Evolutionary conservation across 2,329 filamentous ascomycete genomes (phyloP).

Genomic region (Ilyonectria mors-panacis): DNA sequence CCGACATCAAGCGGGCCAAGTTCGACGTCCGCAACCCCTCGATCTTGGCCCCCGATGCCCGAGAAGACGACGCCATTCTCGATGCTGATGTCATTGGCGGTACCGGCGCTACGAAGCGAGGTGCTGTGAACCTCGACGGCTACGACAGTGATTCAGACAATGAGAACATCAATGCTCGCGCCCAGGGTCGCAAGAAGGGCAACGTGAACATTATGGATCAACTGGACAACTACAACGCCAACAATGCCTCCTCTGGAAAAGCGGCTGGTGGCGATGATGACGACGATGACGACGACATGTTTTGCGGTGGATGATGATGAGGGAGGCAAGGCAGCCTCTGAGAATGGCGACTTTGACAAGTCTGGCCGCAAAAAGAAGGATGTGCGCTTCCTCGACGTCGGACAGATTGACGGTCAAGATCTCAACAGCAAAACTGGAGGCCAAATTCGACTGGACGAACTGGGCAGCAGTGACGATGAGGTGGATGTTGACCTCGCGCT

Average conservation of each 20-base stretch:
- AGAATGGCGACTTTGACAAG: constrained; percentile 51
- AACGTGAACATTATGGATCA: constrained; percentile 67
- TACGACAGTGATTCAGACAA: constrained; percentile 96
- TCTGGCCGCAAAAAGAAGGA: constrained; percentile 73
- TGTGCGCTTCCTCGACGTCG: constrained; percentile 72
- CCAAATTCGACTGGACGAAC: constrained; percentile 74
- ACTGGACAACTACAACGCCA: constrained; percentile 68
- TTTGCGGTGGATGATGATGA: constrained; percentile 78
- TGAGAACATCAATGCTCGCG: constrained; percentile 86
- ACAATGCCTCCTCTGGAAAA: constrained; percentile 55
- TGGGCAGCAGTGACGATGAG: constrained; percentile 73
- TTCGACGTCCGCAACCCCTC: constrained; percentile 97
- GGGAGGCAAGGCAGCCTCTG: constrained; percentile 50
- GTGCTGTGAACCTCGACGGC: constrained; percentile 95
- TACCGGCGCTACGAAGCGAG: constrained; percentile 84
- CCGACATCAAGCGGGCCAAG: constrained; percentile 80
- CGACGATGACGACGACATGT: constrained; percentile 77
- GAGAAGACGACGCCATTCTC: constrained; percentile 79
- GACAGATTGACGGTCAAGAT: constrained; percentile 85
- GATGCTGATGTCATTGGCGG: constrained; percentile 95
- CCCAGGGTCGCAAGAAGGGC: constrained; percentile 70
- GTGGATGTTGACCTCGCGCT: constrained; percentile 80
- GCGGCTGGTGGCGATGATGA: constrained; percentile 75
- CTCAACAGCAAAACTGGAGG: constrained; percentile 80
- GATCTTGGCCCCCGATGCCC: constrained; percentile 86